Evolutionary conservation across 2,329 filamentous ascomycete genomes (phyloP).

Genomic region (Ophiostoma sp.): DNA sequence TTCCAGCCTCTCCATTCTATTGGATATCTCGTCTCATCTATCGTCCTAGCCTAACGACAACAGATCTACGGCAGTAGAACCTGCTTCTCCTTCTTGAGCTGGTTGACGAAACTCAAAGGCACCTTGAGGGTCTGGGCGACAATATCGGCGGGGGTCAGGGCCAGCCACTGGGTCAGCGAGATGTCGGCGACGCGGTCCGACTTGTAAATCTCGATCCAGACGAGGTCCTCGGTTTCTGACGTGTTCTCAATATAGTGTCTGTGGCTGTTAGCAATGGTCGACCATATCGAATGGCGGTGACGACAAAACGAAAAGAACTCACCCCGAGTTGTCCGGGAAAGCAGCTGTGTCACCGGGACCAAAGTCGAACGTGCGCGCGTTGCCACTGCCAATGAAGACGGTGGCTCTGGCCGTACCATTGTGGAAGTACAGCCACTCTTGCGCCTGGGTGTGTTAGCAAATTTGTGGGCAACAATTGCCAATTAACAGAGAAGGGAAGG

Average conservation of each 20-base stretch:
- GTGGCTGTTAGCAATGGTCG: slow-evolving; percentile 29
- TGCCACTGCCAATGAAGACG: slow-evolving; percentile 62
- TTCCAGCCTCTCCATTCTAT: background rate
- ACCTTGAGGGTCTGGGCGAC: slow-evolving; percentile 62
- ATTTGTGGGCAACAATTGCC: background rate
- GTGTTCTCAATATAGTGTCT: slow-evolving; percentile 71
- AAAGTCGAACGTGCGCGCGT: slow-evolving; percentile 67
- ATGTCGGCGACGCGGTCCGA: slow-evolving; percentile 67
- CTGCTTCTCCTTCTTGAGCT: slow-evolving; percentile 65
- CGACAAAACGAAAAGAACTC: background rate
- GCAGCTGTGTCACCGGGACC: slow-evolving; percentile 65
- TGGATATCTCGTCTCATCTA: background rate
- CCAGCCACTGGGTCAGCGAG: slow-evolving; percentile 67
- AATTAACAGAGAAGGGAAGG: background rate
- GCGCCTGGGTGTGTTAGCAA: slow-evolving; percentile 46
- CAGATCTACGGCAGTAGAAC: slow-evolving; percentile 44
- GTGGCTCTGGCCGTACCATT: slow-evolving; percentile 61
- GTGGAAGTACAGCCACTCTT: slow-evolving; percentile 73
- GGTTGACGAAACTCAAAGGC: slow-evolving; percentile 55
- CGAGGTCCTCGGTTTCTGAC: slow-evolving; percentile 58
- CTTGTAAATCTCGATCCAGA: slow-evolving; percentile 71
- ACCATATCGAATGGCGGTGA: background rate
- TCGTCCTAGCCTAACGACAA: background rate
- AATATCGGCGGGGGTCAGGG: slow-evolving; percentile 63
- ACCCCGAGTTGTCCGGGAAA: slow-evolving; percentile 64